Evolutionary conservation across 371 early-diverging fungal species (phyloP), one percentile per base, ranked within the genome.

Genomic region (Mycotypha africana): DNA sequence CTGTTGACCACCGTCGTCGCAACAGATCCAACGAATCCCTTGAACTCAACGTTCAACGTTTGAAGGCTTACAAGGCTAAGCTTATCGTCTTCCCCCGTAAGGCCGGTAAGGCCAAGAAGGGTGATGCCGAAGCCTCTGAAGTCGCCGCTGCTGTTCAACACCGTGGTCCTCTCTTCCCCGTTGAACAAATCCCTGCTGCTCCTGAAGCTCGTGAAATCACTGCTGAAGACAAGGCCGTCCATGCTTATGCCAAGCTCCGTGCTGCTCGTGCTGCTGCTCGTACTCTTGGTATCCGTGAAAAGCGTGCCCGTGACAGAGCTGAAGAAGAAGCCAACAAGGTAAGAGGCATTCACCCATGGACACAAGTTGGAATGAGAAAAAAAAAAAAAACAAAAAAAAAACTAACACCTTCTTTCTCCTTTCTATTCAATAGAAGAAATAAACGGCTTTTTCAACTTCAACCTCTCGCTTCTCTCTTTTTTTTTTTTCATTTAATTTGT

Each of bases 1-100:
- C 97, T 28, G 97, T 99, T 50, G 99, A 99, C 82, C 84, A 88
- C 82, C 96, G 99, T 62, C 90, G 99, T 70, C 88, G 91, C 79
- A 98, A 96, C 91, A 81, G 87, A 63, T 94, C 93, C 58, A 91
- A 86, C 62, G 99, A 99, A 79, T 86, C 93, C 25, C 85, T 99
- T 41, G 76, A 89, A 59, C 71, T 88, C 56, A 99, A 99, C 78
- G 97, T 92, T 53, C 86, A 89, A 77, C 93, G 99, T 70, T 84
- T 99, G 59, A 89, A 93, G 85, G 92, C 86, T 59, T 99, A 98
- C 91, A 80, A 88, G 84, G 71, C 87, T 60, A 88, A 88, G 76
- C 72, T 96, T 28, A 85, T 96, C 30, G 65, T 68, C 54, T 68
- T 72, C 73, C 68, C 68, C 42, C 84, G 82, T 76, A 93, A 90